Conservation (phyloP, 495 filamentous ascomycete genomes). For the Echria macrotheca region DNA sequence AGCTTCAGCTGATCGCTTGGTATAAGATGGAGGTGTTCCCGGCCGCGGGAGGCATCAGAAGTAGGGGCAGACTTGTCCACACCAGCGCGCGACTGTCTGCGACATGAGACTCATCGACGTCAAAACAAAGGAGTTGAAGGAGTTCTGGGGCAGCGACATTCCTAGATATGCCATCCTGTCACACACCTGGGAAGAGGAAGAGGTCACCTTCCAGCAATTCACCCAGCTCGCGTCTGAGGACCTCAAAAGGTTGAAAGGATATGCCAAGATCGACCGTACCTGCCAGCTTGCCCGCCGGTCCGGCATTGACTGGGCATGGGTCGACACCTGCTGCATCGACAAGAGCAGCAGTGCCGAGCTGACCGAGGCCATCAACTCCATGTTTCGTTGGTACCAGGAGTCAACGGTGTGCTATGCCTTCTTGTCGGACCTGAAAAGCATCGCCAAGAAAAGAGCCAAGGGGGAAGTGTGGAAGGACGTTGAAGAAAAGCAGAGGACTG, state of each 20-base stretch:
- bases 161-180: not conserved
- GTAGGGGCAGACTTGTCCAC: too few relatives aligned
- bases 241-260: slow-evolving; percentile 18
- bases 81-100: too few relatives aligned
- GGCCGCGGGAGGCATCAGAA: too few relatives aligned
- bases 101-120: not conserved
- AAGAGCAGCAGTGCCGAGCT: slow-evolving; percentile 41
- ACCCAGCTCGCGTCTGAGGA: slow-evolving; percentile 11
- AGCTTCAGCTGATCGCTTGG: too few relatives aligned
- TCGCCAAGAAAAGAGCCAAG: not conserved
- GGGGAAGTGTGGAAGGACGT: too few relatives aligned
- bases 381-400: slow-evolving; percentile 38
- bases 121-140: not conserved
- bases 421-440: slow-evolving; percentile 18
- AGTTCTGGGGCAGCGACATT: not conserved
- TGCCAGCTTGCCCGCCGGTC: slow-evolving; percentile 27
- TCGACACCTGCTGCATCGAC: slow-evolving; percentile 46
- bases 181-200: not conserved
- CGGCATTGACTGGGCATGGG: slow-evolving; percentile 34
- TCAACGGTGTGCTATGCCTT: slow-evolving; percentile 33
- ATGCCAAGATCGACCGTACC: slow-evolving; percentile 30
- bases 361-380: slow-evolving; percentile 43
- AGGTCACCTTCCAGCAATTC: slow-evolving; percentile 22
- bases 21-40: too few relatives aligned
- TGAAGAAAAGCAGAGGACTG: not conserved